Percentiles rank a stretch among this genome's conserved stretches.
phyloP scores from a whole-genome alignment of 2,329 filamentous ascomycete species.

The Hypoxylon sp. region DNA sequence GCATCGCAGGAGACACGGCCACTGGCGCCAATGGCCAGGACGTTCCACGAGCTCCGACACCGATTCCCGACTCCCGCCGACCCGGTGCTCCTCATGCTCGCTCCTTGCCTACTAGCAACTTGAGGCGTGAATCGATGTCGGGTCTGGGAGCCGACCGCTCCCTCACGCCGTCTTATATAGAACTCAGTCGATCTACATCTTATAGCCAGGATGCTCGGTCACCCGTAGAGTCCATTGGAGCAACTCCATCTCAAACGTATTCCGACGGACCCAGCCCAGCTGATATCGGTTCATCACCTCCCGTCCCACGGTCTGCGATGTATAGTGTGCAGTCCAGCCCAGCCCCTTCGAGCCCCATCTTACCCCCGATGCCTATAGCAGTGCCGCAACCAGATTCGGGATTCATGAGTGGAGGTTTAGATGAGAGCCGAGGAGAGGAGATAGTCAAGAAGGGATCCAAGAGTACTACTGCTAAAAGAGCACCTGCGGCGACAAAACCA shows the following conservation, averaged over 20 bases:
- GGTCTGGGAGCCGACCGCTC: conserved; percentile 56
- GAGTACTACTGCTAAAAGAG: conserved; percentile 44
- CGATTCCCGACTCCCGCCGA: conserved; percentile 65
- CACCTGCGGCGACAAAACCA: conserved; percentile 43
- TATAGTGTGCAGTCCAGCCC: conserved; percentile 65
- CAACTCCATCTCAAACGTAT: conserved; percentile 58
- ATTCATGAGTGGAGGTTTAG: conserved; percentile 81
- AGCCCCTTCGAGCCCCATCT: conserved; percentile 79
- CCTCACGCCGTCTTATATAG: conserved; percentile 42
- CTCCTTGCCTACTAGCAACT: conserved; percentile 54
- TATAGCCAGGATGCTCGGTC: conserved; percentile 62
- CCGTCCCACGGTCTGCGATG: conserved; percentile 70
- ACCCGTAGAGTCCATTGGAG: conserved; percentile 59
- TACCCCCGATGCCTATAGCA: conserved; percentile 68
- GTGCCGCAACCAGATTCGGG: conserved; percentile 76
- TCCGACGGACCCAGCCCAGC: conserved; percentile 73
- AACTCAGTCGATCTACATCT: conserved; percentile 51
- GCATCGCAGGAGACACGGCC: conserved; percentile 55
- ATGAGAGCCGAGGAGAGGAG: conserved; percentile 67
- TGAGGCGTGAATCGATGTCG: conserved; percentile 69
- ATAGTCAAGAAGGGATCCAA: conserved; percentile 58
- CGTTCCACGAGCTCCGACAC: conserved; percentile 78
- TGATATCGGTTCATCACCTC: conserved; percentile 90
- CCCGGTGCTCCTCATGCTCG: conserved; percentile 41
- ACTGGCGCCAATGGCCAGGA: conserved; percentile 69